These are phyloP conservation scores for Cichorium intybus DNA, from an alignment of 140 eudicot species.

Conservation along the genomic window DNA sequence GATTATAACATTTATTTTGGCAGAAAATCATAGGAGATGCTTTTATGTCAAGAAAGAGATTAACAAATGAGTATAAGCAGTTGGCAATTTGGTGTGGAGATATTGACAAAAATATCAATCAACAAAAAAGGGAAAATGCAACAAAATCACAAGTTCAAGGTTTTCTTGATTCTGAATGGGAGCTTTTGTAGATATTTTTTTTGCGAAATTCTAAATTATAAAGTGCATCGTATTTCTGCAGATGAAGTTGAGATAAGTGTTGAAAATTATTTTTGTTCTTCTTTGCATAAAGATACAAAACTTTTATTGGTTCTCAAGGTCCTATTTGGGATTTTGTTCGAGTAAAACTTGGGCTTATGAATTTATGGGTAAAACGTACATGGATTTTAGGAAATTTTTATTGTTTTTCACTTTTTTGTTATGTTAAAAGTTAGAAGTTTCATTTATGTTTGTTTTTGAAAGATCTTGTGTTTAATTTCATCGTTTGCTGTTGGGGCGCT, in stretches of 20 bases:
- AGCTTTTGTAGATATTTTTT: conserved; percentile 41
- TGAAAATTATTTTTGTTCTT: conserved; percentile 11
- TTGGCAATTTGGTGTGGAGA: conserved; percentile 48
- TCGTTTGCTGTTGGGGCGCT: too few relatives aligned
- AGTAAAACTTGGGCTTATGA: neutral
- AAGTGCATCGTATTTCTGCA: conserved; percentile 23
- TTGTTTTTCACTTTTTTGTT: neutral
- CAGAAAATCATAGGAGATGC: conserved; percentile 60
- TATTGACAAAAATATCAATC: conserved; percentile 38
- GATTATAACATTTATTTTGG: neutral
- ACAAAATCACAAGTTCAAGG: conserved; percentile 17
- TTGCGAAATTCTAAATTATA: neutral
- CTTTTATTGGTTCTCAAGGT: neutral
- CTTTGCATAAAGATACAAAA: neutral
- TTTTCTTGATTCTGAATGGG: conserved; percentile 55
- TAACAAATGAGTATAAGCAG: conserved; percentile 58
- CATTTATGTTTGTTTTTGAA: neutral
- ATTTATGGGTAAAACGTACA: neutral
- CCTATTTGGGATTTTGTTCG: neutral
- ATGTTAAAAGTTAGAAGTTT: neutral
- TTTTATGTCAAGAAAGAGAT: conserved; percentile 50
- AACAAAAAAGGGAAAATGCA: conserved; percentile 1
- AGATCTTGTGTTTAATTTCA: too few relatives aligned
- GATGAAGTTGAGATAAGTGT: conserved; percentile 26
- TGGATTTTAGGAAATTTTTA: neutral